Evolutionary conservation across 2,329 filamentous ascomycete species (phyloP).

Genomic region (Lasiodiplodia theobromae): DNA sequence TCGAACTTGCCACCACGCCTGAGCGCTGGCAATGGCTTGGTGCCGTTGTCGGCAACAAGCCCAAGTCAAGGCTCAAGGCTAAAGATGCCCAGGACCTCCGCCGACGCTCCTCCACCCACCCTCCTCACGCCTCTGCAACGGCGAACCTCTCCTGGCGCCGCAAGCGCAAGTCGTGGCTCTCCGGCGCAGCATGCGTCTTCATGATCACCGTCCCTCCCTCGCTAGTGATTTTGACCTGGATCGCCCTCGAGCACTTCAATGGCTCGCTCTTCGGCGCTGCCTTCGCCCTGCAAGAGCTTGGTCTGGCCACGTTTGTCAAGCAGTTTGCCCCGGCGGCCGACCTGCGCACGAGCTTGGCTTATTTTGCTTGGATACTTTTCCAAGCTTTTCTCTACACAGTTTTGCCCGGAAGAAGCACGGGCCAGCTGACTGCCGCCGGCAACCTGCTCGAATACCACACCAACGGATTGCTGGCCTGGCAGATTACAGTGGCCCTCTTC

Average conservation of each 20-base stretch:
- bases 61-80: conserved; percentile 8
- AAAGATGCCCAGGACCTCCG: conserved; percentile 22
- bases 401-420: conserved; percentile 23
- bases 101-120: neutral
- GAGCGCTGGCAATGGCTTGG: conserved; percentile 30
- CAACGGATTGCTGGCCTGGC: conserved; percentile 27
- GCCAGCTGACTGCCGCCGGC: conserved; percentile 28
- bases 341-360: conserved; percentile 15
- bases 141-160: conserved; percentile 27
- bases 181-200: conserved; percentile 25
- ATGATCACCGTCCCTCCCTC: conserved; percentile 27
- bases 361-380: conserved; percentile 28
- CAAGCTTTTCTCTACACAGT: conserved; percentile 29
- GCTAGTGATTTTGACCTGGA: conserved; percentile 27
- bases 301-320: conserved; percentile 14
- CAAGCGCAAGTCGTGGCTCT: conserved; percentile 27
- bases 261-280: conserved; percentile 18
- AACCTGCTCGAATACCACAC: conserved; percentile 29
- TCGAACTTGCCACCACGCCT: conserved; percentile 19
- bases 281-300: conserved; percentile 21
- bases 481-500: conserved; percentile 16
- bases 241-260: conserved; percentile 29
- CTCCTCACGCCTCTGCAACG: conserved; percentile 11
- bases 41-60: conserved; percentile 22
- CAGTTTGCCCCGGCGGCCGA: conserved; percentile 23